These are phyloP conservation scores for Halophytophthora polymorphica DNA, from an alignment of 352 stramenopile genomes.

Conservation along the genomic window DNA sequence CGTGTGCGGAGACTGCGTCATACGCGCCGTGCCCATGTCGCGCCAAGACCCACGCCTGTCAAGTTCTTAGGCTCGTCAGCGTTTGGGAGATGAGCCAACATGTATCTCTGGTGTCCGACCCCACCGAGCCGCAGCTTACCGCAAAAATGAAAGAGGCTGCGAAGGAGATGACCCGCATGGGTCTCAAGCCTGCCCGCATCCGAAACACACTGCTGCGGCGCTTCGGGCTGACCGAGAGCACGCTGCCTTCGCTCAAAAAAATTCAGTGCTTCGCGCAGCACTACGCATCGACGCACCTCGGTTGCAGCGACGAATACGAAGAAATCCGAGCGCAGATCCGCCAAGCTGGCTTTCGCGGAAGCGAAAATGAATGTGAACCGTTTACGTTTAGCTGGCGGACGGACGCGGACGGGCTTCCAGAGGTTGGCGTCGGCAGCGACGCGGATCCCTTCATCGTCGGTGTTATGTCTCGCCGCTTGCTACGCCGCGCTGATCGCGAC, in stretches of 20 bases:
- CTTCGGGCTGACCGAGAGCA: not conserved
- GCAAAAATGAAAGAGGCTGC: not conserved
- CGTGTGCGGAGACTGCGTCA: not conserved
- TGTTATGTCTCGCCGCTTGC: not conserved
- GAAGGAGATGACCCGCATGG: not conserved
- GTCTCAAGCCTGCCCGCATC: slow-evolving; percentile 3
- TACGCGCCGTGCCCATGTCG: slow-evolving; percentile 4
- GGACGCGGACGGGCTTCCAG: not conserved
- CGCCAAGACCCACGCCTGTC: not conserved
- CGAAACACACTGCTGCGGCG: not conserved
- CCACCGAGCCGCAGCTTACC: not conserved
- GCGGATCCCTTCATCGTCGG: slow-evolving; percentile 2
- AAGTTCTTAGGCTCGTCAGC: slow-evolving; percentile 1
- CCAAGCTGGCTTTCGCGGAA: not conserved
- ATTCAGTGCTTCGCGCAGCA: slow-evolving; percentile 5
- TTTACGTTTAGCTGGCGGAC: slow-evolving; percentile 6
- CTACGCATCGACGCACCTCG: slow-evolving; percentile 2
- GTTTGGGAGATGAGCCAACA: slow-evolving; percentile 1
- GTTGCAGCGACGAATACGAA: slow-evolving; percentile 3
- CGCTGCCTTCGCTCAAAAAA: not conserved
- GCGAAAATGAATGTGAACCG: not conserved
- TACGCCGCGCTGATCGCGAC: not conserved
- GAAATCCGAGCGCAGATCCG: not conserved
- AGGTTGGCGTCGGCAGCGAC: slow-evolving; percentile 3
- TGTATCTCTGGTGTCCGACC: not conserved